Evolutionary conservation across 768 basidiomycete genomes (phyloP).

Genomic region (Sarcodon aspratus): DNA sequence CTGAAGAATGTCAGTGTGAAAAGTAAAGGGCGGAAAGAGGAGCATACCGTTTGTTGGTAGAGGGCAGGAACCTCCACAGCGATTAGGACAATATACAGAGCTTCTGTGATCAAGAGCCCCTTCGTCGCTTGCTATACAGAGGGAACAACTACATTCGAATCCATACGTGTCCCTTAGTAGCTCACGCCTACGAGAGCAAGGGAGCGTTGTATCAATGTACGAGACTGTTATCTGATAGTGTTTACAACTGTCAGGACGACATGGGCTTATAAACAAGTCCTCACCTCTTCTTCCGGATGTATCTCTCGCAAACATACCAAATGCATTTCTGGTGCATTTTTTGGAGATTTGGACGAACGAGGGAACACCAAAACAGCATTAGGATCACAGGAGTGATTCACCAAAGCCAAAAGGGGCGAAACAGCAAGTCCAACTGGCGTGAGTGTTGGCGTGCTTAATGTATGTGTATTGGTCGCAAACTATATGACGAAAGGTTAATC

Average conservation of each 20-base stretch:
- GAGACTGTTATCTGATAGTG: slow-evolving; percentile 56
- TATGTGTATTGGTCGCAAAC: slow-evolving; percentile 91
- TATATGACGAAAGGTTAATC: slow-evolving; percentile 18
- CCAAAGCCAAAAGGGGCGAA: slow-evolving; percentile 66
- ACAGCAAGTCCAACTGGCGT: slow-evolving; percentile 78
- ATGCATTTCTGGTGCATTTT: slow-evolving; percentile 53
- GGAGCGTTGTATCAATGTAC: slow-evolving; percentile 80
- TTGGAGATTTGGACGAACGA: slow-evolving; percentile 23
- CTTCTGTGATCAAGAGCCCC: slow-evolving; percentile 42
- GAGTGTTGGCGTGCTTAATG: slow-evolving; percentile 68
- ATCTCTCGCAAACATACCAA: slow-evolving; percentile 66
- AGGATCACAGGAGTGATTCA: slow-evolving; percentile 83
- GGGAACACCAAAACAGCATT: slow-evolving; percentile 94
- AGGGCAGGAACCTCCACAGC: slow-evolving; percentile 54
- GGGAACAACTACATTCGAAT: slow-evolving; percentile 59
- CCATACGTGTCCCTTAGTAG: slow-evolving; percentile 63
- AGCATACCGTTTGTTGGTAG: slow-evolving; percentile 47
- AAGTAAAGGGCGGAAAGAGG: background rate
- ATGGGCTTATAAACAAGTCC: slow-evolving; percentile 1
- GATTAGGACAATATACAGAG: slow-evolving; percentile 58
- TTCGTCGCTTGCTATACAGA: slow-evolving; percentile 30
- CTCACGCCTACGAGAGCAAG: slow-evolving; percentile 38
- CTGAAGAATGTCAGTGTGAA: slow-evolving; percentile 19
- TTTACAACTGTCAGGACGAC: background rate
- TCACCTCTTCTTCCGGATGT: slow-evolving; percentile 56